phyloP scores from a whole-genome alignment of 495 filamentous ascomycete genomes.

The Delitschia confertaspora region DNA sequence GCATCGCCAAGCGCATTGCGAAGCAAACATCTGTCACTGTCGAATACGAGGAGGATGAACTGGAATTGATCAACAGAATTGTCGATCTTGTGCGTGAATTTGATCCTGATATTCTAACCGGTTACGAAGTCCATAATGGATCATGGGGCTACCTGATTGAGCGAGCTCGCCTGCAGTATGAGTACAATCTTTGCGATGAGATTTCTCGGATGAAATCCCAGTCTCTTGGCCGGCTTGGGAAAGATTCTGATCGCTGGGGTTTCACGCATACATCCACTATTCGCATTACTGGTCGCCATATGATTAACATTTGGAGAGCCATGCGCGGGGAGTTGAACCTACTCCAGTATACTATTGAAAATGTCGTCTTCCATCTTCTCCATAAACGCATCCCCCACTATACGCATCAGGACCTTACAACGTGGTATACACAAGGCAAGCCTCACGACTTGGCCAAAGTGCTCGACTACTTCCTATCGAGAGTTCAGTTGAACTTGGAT shows the following conservation, averaged over 20 bases:
- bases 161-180: constrained; percentile 74
- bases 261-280: constrained; percentile 86
- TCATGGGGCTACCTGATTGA: constrained; percentile 97
- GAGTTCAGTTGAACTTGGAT: constrained; percentile 77
- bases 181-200: constrained; percentile 82
- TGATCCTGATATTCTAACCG: constrained; percentile 90
- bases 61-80: constrained; percentile 72
- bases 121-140: constrained; percentile 86
- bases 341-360: constrained; percentile 92
- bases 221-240: constrained; percentile 72
- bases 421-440: constrained; percentile 64
- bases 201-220: constrained; percentile 79
- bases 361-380: constrained; percentile 86
- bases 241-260: constrained; percentile 81
- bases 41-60: constrained; percentile 65
- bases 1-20: constrained; percentile 39
- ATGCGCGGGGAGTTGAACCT: constrained; percentile 87
- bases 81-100: constrained; percentile 74
- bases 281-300: constrained; percentile 79
- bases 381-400: constrained; percentile 91
- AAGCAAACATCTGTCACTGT: constrained; percentile 52
- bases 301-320: constrained; percentile 95
- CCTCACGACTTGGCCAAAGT: constrained; percentile 63
- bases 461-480: constrained; percentile 65
- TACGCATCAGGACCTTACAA: constrained; percentile 62